These are phyloP conservation scores for Galeopsis tetrahit DNA, from an alignment of 257 asterid species.

Conservation along the genomic window DNA sequence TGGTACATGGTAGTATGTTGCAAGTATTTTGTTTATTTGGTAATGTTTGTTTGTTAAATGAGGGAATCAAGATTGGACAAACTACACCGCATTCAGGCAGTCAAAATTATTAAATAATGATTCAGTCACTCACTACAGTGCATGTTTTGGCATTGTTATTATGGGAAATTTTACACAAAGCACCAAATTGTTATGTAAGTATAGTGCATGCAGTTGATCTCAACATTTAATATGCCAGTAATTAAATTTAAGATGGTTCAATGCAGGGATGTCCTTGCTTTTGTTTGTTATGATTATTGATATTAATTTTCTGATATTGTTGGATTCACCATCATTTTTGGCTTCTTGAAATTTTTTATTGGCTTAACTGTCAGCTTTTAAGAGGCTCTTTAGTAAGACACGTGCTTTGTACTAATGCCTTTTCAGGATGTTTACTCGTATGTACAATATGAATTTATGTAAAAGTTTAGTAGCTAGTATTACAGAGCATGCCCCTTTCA, in stretches of 20 bases:
- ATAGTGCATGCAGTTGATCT: background rate
- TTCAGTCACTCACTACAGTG: background rate
- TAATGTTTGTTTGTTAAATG: background rate
- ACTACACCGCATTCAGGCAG: slow-evolving; percentile 4
- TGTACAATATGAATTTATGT: no score
- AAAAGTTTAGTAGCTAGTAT: no score
- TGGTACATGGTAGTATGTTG: slow-evolving; percentile 7
- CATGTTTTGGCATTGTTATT: slow-evolving; percentile 16
- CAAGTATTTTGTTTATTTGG: background rate
- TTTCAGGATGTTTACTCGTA: no score
- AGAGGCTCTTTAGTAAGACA: no score
- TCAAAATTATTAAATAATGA: background rate
- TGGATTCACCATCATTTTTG: background rate
- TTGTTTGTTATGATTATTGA: background rate
- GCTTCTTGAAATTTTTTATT: no score
- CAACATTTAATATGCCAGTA: no score
- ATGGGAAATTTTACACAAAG: slow-evolving; percentile 12
- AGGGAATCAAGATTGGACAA: no score
- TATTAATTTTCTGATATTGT: background rate
- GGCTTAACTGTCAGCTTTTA: no score
- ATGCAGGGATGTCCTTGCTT: background rate
- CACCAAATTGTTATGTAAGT: slow-evolving; percentile 31
- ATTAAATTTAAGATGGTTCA: background rate
- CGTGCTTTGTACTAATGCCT: no score
- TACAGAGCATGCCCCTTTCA: no score